These are phyloP conservation scores for Eucalyptus melliodora DNA, from an alignment of 345 rosid species.

Conservation along the genomic window DNA sequence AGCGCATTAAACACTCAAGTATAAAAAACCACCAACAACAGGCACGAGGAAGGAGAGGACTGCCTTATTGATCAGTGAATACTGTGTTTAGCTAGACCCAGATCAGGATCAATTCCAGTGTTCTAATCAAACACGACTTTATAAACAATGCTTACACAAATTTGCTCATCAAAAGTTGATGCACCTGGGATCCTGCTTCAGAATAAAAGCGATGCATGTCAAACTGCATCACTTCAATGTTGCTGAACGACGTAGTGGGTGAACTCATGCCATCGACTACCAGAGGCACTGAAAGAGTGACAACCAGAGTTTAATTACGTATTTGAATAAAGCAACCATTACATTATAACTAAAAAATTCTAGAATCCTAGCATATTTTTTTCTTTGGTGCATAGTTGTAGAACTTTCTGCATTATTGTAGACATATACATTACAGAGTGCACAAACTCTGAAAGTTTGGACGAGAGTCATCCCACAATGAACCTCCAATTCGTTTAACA, in stretches of 20 bases:
- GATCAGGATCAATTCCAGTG: background rate
- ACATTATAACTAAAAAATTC: background rate
- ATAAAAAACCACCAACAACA: background rate
- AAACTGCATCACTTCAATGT: background rate
- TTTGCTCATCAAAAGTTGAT: background rate
- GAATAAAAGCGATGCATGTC: background rate
- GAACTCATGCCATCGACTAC: background rate
- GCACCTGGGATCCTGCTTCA: background rate
- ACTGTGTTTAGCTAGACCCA: background rate
- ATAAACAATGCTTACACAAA: background rate
- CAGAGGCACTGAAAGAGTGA: background rate
- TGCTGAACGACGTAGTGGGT: background rate
- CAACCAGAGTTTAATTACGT: background rate
- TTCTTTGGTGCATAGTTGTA: background rate
- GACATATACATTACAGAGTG: background rate
- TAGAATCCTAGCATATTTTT: background rate
- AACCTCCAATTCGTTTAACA: background rate
- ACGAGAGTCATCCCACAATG: background rate
- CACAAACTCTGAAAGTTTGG: background rate
- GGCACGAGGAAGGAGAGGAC: background rate
- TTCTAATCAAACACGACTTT: background rate
- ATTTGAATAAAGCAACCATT: background rate
- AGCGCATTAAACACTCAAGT: background rate
- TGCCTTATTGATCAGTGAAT: background rate
- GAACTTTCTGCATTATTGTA: background rate